Base-by-base conservation (phyloP, 352 stramenopile genomes). In the Achlya hypogyna region DNA sequence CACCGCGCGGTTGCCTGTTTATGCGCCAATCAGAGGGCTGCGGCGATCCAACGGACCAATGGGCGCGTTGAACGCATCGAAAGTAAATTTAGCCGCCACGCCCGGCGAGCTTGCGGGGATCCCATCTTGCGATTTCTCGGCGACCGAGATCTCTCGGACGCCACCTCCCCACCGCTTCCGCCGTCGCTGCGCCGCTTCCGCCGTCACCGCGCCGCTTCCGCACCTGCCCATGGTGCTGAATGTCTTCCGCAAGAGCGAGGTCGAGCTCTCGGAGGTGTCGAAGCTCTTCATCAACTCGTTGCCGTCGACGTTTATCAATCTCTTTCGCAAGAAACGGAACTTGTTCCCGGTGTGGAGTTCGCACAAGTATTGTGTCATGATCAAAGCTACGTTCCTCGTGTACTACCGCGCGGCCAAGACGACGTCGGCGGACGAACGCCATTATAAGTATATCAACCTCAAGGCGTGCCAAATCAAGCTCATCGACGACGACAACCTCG, bases 201-300 rank as follows among this genome's bases (percentile, higher is more conserved):
- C 16, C 28, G 16, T 27, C 25, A 56, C 16, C 49, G 6, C 34
- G 35, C 31, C 25, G 10, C 4, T 29, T 12, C 8, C n/a, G 4
- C 25, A 5, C 38, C 28, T 31, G 3, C 23, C 23, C n/a, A 67
- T 67, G 60, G 60, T 93, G 68, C 68, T 89, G 69, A 88, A 86
- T 68, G 78, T 92, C 53, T 95, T 93, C 72, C 68, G 74, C 23
- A 84, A 84, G 49, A 87, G 87, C 51, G 84, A 93, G 56, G 58
- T 71, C n/a, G 68, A 71, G 40, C 53, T 93, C 52, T 91, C 78
- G 53, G 84, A 95, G 9, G 83, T 92, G 35, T 81, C 84, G 42
- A 93, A 93, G 70, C 72, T 71, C 42, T 95, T 95, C 74, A 74
- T 95, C 68, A 82, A 90, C 68, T 90, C 86, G 70, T 75, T 95